phyloP scores from a whole-genome alignment of 805 yeast species.

The Starmerella bombi region DNA sequence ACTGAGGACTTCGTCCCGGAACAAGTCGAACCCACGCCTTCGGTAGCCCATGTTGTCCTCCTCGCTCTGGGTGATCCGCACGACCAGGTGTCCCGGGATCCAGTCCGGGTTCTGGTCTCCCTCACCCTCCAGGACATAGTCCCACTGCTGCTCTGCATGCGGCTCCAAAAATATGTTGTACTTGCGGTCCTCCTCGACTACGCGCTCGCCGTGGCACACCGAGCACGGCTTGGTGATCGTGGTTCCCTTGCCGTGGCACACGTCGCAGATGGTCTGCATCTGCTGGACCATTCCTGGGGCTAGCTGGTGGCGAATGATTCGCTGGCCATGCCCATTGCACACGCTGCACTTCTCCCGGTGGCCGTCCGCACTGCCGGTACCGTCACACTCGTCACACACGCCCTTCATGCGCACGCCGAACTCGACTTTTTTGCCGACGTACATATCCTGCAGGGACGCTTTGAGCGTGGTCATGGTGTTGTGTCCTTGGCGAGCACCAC shows the following conservation, averaged over 20 bases:
- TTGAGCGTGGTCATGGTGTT: slow-evolving; percentile 45
- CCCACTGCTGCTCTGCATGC: slow-evolving; percentile 53
- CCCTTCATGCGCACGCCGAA: slow-evolving; percentile 57
- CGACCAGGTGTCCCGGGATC: slow-evolving; percentile 64
- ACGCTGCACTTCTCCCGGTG: slow-evolving; percentile 45
- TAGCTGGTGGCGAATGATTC: slow-evolving; percentile 52
- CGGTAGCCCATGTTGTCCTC: slow-evolving; percentile 63
- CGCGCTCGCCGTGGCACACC: slow-evolving; percentile 59
- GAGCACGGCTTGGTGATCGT: slow-evolving; percentile 51
- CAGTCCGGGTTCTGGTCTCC: slow-evolving; percentile 76
- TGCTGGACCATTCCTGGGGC: slow-evolving; percentile 88
- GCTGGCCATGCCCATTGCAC: slow-evolving; percentile 68
- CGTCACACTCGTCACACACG: slow-evolving; percentile 64
- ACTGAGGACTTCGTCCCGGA: slow-evolving; percentile 66
- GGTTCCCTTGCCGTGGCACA: slow-evolving; percentile 68
- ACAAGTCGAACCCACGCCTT: slow-evolving; percentile 59
- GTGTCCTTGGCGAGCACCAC: slow-evolving; percentile 39
- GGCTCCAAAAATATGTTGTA: slow-evolving; percentile 52
- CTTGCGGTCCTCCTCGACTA: slow-evolving; percentile 40
- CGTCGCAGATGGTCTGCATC: slow-evolving; percentile 64
- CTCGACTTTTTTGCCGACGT: slow-evolving; percentile 49
- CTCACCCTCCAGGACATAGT: slow-evolving; percentile 52
- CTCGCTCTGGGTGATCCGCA: slow-evolving; percentile 46
- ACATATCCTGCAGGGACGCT: slow-evolving; percentile 52
- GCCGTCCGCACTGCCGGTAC: slow-evolving; percentile 78